Evolutionary conservation across 2,329 filamentous ascomycete species (phyloP).

Genomic region (Aspergillus pseudoterreus): DNA sequence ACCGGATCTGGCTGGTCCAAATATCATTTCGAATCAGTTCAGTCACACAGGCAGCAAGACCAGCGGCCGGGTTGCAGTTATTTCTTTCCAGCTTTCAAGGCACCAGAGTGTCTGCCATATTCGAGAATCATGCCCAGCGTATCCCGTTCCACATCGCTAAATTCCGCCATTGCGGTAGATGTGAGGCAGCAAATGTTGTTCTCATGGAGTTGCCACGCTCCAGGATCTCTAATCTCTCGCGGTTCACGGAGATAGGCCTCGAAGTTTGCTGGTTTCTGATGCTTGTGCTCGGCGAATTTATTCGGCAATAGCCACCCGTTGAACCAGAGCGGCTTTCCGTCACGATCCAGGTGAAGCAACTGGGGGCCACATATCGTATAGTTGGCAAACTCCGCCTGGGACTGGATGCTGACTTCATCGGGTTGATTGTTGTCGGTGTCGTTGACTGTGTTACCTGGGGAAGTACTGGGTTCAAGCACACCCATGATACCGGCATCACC

Average conservation of each 20-base stretch:
- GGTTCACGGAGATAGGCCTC: slow-evolving; percentile 16
- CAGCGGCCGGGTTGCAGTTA: background rate
- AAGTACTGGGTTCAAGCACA: background rate
- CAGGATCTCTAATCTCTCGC: background rate
- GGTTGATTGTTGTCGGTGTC: slow-evolving; percentile 3
- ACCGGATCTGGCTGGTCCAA: too few relatives aligned
- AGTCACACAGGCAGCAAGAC: background rate
- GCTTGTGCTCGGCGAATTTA: slow-evolving; percentile 39
- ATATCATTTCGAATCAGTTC: background rate
- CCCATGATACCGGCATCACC: slow-evolving; percentile 27
- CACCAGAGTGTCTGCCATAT: background rate
- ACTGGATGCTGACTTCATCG: background rate
- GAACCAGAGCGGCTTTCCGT: slow-evolving; percentile 45
- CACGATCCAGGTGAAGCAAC: slow-evolving; percentile 42
- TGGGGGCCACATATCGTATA: slow-evolving; percentile 45
- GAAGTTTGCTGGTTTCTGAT: slow-evolving; percentile 35
- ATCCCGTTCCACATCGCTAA: slow-evolving; percentile 1
- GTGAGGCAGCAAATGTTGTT: slow-evolving; percentile 12
- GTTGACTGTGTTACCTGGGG: background rate
- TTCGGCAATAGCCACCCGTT: slow-evolving; percentile 44
- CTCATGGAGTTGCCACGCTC: slow-evolving; percentile 8
- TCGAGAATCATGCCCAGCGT: slow-evolving; percentile 3
- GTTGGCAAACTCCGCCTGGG: slow-evolving; percentile 8
- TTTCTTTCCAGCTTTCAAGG: background rate
- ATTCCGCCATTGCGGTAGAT: background rate